A percentile compares a stretch with the other conserved stretches of the same genome.
phyloP scores from a whole-genome alignment of 2,329 filamentous ascomycete species.

The Talaromyces sp. region DNA sequence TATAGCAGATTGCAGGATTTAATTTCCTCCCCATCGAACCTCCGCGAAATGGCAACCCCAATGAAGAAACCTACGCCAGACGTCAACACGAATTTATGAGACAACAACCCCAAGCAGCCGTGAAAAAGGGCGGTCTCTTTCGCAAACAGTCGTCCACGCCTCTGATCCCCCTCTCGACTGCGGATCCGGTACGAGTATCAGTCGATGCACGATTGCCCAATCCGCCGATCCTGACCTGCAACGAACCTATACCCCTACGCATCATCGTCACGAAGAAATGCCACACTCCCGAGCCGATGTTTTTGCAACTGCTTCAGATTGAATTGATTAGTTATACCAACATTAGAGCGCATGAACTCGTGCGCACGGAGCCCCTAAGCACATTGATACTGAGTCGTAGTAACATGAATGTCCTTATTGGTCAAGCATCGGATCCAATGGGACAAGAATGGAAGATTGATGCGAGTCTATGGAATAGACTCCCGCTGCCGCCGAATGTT shows the following conservation, averaged over 20 bases:
- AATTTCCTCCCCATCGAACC: constrained; percentile 93
- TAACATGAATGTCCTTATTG: constrained; percentile 70
- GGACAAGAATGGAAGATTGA: constrained; percentile 70
- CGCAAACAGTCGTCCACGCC: constrained; percentile 39
- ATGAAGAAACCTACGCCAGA: constrained; percentile 80
- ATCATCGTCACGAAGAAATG: constrained; percentile 76
- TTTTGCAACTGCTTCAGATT: constrained; percentile 76
- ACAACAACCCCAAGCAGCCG: constrained; percentile 24
- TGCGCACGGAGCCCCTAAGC: constrained; percentile 66
- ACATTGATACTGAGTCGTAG: constrained; percentile 74
- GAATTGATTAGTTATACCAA: constrained; percentile 77
- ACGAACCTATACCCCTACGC: constrained; percentile 76
- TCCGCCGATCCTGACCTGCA: constrained; percentile 85
- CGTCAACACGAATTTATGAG: constrained; percentile 62
- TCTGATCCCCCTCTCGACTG: constrained; percentile 31
- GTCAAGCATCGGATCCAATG: constrained; percentile 56
- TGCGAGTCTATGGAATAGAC: constrained; percentile 67
- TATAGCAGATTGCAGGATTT: constrained; percentile 56
- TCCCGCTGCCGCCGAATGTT: constrained; percentile 77
- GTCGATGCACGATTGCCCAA: constrained; percentile 84
- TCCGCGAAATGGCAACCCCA: constrained; percentile 64
- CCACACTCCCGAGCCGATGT: constrained; percentile 67
- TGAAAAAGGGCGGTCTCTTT: constrained; percentile 59
- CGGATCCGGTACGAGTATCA: constrained; percentile 58
- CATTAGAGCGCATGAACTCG: constrained; percentile 73